Conservation (phyloP, 164 flowering plant genomes). For the Piper longum region DNA sequence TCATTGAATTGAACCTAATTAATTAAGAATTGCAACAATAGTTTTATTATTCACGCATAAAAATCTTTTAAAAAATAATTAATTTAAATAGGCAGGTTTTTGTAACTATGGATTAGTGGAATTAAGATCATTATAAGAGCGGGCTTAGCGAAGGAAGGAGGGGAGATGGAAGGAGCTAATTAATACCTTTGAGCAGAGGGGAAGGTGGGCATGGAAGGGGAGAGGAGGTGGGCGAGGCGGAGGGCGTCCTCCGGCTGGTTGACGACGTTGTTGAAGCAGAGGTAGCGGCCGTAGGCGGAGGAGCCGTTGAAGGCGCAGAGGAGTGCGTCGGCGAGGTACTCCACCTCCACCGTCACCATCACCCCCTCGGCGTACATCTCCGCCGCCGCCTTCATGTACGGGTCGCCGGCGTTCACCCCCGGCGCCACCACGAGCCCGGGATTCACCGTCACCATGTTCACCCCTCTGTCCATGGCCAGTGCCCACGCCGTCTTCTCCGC, state of each 20-base stretch:
- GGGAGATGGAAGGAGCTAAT: neutral
- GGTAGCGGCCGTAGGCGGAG: slow-evolving; percentile 46
- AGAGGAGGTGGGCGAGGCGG: slow-evolving; percentile 31
- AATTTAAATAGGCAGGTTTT: neutral
- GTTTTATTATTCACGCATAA: too few relatives aligned
- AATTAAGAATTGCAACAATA: too few relatives aligned
- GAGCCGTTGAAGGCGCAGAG: slow-evolving; percentile 42
- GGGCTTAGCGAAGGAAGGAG: neutral
- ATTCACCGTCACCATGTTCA: slow-evolving; percentile 64
- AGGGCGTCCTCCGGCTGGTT: slow-evolving; percentile 37
- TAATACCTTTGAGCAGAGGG: neutral
- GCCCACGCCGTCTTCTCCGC: slow-evolving; percentile 75
- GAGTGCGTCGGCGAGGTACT: slow-evolving; percentile 45
- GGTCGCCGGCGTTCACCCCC: slow-evolving; percentile 28
- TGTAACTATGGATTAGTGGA: neutral
- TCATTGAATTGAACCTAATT: too few relatives aligned
- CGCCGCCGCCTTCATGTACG: slow-evolving; percentile 34
- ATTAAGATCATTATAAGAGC: too few relatives aligned
- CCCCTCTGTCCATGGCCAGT: slow-evolving; percentile 57
- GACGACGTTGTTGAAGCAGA: slow-evolving; percentile 43
- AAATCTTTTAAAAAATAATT: neutral
- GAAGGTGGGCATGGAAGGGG: slow-evolving; percentile 42
- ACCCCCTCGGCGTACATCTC: slow-evolving; percentile 67
- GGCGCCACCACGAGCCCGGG: slow-evolving; percentile 52
- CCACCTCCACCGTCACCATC: slow-evolving; percentile 41